Evolutionary conservation across 176 grass and related monocot genomes (phyloP).

Genomic region (Raddia distichophylla): DNA sequence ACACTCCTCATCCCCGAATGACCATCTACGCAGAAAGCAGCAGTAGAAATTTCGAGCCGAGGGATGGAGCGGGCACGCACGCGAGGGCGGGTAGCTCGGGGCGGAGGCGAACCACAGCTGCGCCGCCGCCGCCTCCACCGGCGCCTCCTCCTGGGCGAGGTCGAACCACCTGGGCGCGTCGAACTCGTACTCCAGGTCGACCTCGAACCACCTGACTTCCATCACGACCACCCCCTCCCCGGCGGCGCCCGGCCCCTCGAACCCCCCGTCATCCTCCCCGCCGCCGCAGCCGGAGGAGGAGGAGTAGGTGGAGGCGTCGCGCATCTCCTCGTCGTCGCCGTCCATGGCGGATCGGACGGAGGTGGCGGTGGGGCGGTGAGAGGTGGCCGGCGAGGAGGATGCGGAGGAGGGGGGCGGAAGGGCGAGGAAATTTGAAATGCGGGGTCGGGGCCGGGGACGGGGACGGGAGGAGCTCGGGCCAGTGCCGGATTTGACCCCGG

Average conservation of each 20-base stretch:
- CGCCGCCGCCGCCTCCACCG: constrained; percentile 44
- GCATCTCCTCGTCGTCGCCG: constrained; percentile 53
- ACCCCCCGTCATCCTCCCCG: not conserved
- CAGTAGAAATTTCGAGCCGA: not conserved
- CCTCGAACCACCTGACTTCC: constrained; percentile 60
- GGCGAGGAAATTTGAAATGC: constrained; percentile 86
- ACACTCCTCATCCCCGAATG: not conserved
- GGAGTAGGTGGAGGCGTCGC: constrained; percentile 31
- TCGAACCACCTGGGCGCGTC: constrained; percentile 90
- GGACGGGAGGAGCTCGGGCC: not conserved
- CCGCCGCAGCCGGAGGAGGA: not conserved
- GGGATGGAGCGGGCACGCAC: constrained; percentile 39
- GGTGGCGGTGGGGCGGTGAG: not conserved
- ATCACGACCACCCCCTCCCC: constrained; percentile 38
- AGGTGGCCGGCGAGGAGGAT: constrained; percentile 15
- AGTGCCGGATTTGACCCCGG: constrained; percentile 55
- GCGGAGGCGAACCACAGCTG: constrained; percentile 78
- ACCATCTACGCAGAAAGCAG: not conserved
- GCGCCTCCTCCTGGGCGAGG: constrained; percentile 62
- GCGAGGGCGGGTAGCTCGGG: constrained; percentile 84
- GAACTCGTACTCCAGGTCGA: constrained; percentile 96
- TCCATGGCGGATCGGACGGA: constrained; percentile 21
- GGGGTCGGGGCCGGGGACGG: constrained; percentile 52
- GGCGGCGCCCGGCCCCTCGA: not conserved
- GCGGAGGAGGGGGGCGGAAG: constrained; percentile 12